Base-by-base conservation (phyloP, 2,329 filamentous ascomycete species). In the Fusarium subglutinans region DNA sequence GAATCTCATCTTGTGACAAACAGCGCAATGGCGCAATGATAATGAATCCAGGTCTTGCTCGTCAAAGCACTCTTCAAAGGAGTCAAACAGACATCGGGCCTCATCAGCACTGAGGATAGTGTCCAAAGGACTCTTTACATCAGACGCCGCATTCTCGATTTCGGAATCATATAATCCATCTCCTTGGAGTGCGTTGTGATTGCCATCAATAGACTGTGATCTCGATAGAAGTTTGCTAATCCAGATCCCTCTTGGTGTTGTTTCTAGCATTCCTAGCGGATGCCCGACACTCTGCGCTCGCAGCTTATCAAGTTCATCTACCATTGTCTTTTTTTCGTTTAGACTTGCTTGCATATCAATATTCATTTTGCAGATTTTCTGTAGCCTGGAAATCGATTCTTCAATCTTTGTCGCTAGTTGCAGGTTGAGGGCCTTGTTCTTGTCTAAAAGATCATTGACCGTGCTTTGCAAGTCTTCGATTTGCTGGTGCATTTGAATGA, bases 131-230 rank as follows among this genome's bases (percentile, higher is more conserved):
- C n/a, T 22, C 17, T 37, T 28, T 6, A 45, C 7, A 26, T 47
- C n/a, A 11, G 41, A n/a, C 5, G 4, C 17, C 11, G 24, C 24
- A 28, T 12, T 22, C 28, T 24, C 18, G 8, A 15, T 13, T 15
- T 9, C 6, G 7, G 13, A 28, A n/a, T n/a, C 2, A 17, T 3
- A 11, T 14, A 15, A 8, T 15, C 14, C 35, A 8, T 17, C 6
- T 1, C 3, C 12, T n/a, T 28, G 13, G 2, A 9, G 11, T 28
- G 24, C 13, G 24, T 28, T 20, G 1, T 11, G 2, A 13, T 17
- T 8, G 7, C 12, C 11, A 5, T 17, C 1, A 4, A 54, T 7
- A 11, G 35, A n/a, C 18, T 38, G 35, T 40, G 35, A 54, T 35
- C 14, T 47, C 3, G 55, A 57, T 9, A 57, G 41, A 9, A 57